These are phyloP conservation scores for Xylariales sp. DNA, from an alignment of 2,329 filamentous ascomycete genomes.

Conservation along the genomic window DNA sequence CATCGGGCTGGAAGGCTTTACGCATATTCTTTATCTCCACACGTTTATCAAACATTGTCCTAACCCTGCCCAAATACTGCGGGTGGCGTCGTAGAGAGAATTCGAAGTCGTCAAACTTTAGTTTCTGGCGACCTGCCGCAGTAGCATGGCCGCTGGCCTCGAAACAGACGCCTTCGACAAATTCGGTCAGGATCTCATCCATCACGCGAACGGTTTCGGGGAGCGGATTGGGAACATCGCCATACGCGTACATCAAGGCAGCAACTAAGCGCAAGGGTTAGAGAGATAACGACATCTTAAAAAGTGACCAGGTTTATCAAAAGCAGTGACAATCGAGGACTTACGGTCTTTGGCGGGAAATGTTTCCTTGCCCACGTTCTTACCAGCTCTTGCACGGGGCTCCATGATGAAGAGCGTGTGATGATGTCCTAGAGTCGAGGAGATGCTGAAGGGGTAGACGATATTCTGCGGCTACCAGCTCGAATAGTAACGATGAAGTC, in stretches of 20 bases:
- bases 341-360: slow-evolving; percentile 68
- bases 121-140: slow-evolving; percentile 86
- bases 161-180: slow-evolving; percentile 91
- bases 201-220: slow-evolving; percentile 80
- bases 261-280: slow-evolving; percentile 48
- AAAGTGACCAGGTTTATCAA: background rate
- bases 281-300: slow-evolving; percentile 3
- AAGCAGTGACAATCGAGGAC: slow-evolving; percentile 20
- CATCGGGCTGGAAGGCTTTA: slow-evolving; percentile 68
- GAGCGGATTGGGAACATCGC: slow-evolving; percentile 73
- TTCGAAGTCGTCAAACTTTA: slow-evolving; percentile 97
- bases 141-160: slow-evolving; percentile 81
- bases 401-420: slow-evolving; percentile 48
- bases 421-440: too few relatives aligned
- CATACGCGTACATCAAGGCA: slow-evolving; percentile 73
- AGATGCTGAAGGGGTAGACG: too few relatives aligned
- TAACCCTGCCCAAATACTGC: slow-evolving; percentile 80
- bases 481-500: too few relatives aligned
- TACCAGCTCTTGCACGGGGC: slow-evolving; percentile 70
- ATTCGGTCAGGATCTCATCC: slow-evolving; percentile 95
- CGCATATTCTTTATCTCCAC: slow-evolving; percentile 79
- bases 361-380: slow-evolving; percentile 80
- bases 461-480: too few relatives aligned
- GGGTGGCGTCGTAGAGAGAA: slow-evolving; percentile 87
- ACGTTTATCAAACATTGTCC: slow-evolving; percentile 85